Evolutionary conservation across 2,329 filamentous ascomycete genomes (phyloP).

Genomic region (Magnaporthiopsis poae): DNA sequence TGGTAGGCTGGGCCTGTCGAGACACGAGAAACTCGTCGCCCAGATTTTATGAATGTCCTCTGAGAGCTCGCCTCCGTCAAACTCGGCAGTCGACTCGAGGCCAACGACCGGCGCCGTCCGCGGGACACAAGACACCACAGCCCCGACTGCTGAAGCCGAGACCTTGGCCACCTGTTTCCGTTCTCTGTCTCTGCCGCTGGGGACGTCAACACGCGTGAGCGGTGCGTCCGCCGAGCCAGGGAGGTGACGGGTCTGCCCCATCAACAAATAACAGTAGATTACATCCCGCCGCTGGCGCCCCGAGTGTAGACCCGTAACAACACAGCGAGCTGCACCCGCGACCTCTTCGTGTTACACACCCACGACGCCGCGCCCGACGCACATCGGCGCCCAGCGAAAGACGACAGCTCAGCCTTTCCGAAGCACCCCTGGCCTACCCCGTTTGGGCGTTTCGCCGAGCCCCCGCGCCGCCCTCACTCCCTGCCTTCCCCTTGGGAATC

Average conservation of each 20-base stretch:
- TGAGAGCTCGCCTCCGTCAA: background rate
- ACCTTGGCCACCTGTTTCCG: background rate
- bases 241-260: background rate
- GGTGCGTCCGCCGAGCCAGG: too few species aligned
- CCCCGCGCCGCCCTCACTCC: background rate
- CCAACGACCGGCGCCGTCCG: background rate
- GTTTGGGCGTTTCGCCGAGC: background rate
- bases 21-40: background rate
- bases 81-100: background rate
- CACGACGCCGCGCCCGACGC: background rate
- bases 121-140: background rate
- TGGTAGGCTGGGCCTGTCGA: background rate
- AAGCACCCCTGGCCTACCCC: background rate
- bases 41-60: background rate
- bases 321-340: background rate
- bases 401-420: background rate
- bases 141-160: background rate
- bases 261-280: background rate
- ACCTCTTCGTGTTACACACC: background rate
- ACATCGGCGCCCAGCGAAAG: background rate
- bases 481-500: background rate
- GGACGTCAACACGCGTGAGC: background rate
- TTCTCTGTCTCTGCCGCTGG: background rate
- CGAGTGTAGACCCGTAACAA: background rate
- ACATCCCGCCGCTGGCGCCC: background rate